Evolutionary conservation across 2,329 filamentous ascomycete genomes (phyloP).

Genomic region (Fusarium lateritium): DNA sequence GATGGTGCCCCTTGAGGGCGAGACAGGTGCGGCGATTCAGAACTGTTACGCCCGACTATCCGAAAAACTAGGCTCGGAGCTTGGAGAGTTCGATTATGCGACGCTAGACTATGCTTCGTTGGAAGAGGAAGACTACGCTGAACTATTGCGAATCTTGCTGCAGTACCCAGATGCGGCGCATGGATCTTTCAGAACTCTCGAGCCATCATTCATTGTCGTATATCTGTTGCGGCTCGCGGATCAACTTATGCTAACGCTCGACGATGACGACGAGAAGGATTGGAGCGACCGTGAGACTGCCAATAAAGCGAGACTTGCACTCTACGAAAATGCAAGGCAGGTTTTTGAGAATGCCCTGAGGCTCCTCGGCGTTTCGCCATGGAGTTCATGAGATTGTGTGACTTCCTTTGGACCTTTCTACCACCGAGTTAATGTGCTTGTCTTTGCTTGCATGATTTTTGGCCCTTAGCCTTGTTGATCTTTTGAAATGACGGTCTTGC

Average conservation of each 20-base stretch:
- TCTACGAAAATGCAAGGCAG: conserved; percentile 64
- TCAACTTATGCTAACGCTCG: conserved; percentile 54
- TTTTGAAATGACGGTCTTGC: too few relatives aligned
- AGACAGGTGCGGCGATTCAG: conserved; percentile 41
- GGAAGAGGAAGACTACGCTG: conserved; percentile 43
- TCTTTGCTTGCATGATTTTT: not conserved
- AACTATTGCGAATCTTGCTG: conserved; percentile 68
- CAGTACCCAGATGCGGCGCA: conserved; percentile 76
- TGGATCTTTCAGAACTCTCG: conserved; percentile 75
- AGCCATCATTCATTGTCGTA: conserved; percentile 75
- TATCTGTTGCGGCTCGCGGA: conserved; percentile 62
- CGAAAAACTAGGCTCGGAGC: conserved; percentile 10
- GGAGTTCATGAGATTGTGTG: conserved; percentile 4
- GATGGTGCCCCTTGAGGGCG: conserved; percentile 52
- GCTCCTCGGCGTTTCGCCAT: conserved; percentile 56
- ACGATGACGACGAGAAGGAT: conserved; percentile 64
- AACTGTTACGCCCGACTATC: conserved; percentile 44
- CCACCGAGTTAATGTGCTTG: not conserved
- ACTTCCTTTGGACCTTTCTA: not conserved
- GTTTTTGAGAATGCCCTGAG: conserved; percentile 52
- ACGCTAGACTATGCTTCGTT: conserved; percentile 30
- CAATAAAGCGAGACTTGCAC: conserved; percentile 69
- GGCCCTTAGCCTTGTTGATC: not conserved
- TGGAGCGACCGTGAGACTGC: conserved; percentile 61
- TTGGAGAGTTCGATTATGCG: conserved; percentile 24